These are phyloP conservation scores for Clarireedia hainanense DNA, from an alignment of 2,329 filamentous ascomycete genomes.

Conservation along the genomic window DNA sequence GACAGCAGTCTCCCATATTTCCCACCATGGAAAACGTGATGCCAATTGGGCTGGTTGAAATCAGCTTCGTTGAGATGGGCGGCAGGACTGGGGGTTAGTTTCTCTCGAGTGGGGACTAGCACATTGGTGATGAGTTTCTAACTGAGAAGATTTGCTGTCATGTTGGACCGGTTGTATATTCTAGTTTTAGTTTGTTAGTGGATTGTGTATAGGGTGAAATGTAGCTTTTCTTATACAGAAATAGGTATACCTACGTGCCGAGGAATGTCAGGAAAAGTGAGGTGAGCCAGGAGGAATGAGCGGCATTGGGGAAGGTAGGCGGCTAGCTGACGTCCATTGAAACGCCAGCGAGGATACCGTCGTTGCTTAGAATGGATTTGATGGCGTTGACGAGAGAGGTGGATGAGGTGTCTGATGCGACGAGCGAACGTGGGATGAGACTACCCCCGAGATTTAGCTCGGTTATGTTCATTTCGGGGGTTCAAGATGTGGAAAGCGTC, in stretches of 20 bases:
- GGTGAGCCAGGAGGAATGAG: constrained; percentile 4
- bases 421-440: constrained; percentile 5
- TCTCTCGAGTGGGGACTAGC: neutral
- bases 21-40: constrained; percentile 36
- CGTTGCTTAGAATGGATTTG: constrained; percentile 2
- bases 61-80: constrained; percentile 43
- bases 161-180: neutral
- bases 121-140: neutral
- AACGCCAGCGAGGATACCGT: constrained; percentile 5
- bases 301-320: neutral
- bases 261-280: constrained; percentile 8
- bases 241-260: neutral
- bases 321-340: constrained; percentile 5
- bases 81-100: neutral
- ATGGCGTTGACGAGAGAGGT: neutral
- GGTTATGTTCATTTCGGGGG: constrained; percentile 4
- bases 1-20: constrained; percentile 4
- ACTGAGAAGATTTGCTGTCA: neutral
- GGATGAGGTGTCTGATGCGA: neutral
- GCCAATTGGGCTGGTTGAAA: constrained; percentile 35
- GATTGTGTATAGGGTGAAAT: neutral
- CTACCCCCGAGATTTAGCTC: constrained; percentile 6
- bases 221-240: neutral
- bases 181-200: neutral
- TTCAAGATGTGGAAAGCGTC: constrained; percentile 3